A percentile compares a stretch with the other conserved stretches of the same genome.
These are phyloP conservation scores for Rhizodiscina lignyota DNA, from an alignment of 495 filamentous ascomycete genomes.

Conservation along the genomic window DNA sequence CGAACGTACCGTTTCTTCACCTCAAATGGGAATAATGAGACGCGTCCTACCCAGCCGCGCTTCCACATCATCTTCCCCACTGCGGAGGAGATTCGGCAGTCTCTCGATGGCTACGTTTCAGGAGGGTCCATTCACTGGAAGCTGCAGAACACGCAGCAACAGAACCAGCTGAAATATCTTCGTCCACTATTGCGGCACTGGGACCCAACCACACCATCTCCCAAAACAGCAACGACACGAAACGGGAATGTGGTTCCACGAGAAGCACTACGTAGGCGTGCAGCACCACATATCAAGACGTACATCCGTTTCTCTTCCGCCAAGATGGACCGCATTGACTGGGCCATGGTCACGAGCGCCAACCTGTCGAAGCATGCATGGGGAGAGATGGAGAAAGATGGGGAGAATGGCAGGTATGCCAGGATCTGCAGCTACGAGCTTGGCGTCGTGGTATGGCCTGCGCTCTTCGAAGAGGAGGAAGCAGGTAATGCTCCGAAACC, in stretches of 20 bases:
- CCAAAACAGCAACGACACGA: no score
- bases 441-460: slow-evolving; percentile 75
- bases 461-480: slow-evolving; percentile 28
- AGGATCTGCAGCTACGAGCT: slow-evolving; percentile 71
- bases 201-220: no score
- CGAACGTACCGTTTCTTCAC: no score
- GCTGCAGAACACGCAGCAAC: slow-evolving; percentile 46
- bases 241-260: no score
- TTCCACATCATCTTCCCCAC: slow-evolving; percentile 7
- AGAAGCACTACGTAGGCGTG: slow-evolving; percentile 48
- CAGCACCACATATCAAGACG: slow-evolving; percentile 84
- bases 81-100: slow-evolving; percentile 6
- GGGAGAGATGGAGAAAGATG: slow-evolving; percentile 36
- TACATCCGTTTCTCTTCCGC: slow-evolving; percentile 54
- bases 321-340: slow-evolving; percentile 44
- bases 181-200: slow-evolving; percentile 56
- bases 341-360: slow-evolving; percentile 74
- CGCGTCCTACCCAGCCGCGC: neutral
- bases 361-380: slow-evolving; percentile 84
- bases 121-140: slow-evolving; percentile 76
- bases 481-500: slow-evolving; percentile 8
- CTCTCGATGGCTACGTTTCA: slow-evolving; percentile 18
- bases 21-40: no score
- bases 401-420: slow-evolving; percentile 39
- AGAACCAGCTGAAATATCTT: slow-evolving; percentile 61